Evolutionary conservation across 2,329 filamentous ascomycete species (phyloP), one percentile per base, ranked within the genome.

Genomic region (Pseudogymnoascus sp.): DNA sequence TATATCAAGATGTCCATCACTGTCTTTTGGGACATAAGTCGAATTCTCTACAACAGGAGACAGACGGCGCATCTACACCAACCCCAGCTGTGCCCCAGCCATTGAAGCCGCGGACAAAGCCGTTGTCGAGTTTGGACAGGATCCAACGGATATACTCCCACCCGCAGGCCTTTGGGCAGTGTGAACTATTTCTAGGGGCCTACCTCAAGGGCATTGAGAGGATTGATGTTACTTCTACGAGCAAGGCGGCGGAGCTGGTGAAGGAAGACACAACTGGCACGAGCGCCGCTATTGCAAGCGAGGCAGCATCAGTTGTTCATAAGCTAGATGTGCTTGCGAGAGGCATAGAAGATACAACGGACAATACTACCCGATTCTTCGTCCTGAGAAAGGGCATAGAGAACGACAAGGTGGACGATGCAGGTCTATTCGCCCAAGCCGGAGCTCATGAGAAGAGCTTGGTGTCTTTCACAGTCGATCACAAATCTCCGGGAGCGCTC

Each of bases 151-250:
- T 99, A 42, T 96, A 96, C 78, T 95, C 91, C 23, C 95, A 99
- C 76, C 93, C 93, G 9, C 95, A 99, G 76, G 95, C 92, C 28
- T 96, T 95, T 80, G 92, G 92, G 26, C 95, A 99, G 77, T 97
- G 93, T 76, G 86, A 87, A 50, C 76, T 73, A 8, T 96, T 96
- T 76, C 82, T 97, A 26, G 79, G 82, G 8, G 78, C 80, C 28
- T 80, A 90, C 70, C 83, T 96, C 66, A 87, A 86, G 69, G 84
- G 84, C 50, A 81, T 88, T n/a, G 91, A 96, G 77, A 83, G 87
- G 62, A 84, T 93, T 65, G 93, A 97, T 73, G 88, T 91, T 47
- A 89, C 87, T 65, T 95, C 89, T 28, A 99, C 95, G 5, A 93
- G 89, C 69, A 87, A 86, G 67, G 95, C 91, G 0, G 93, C 93